Conservation (phyloP, 495 filamentous ascomycete genomes). For the Apiosordaria backusii region DNA sequence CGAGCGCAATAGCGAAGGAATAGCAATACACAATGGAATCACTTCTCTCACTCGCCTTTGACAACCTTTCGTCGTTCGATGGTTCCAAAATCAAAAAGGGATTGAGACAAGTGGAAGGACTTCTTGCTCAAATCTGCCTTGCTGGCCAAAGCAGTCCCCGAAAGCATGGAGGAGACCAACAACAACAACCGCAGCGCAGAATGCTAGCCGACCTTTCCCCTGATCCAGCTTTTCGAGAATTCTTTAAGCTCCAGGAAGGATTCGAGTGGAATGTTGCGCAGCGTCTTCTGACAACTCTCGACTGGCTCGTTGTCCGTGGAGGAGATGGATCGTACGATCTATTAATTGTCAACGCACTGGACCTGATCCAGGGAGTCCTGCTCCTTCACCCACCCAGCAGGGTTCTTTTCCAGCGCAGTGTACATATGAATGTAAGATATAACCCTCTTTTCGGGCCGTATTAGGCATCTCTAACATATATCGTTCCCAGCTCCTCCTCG, state of each 20-base stretch:
- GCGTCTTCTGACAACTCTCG: slow-evolving; percentile 80
- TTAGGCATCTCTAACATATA: slow-evolving; percentile 4
- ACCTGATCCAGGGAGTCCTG: slow-evolving; percentile 84
- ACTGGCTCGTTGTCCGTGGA: slow-evolving; percentile 77
- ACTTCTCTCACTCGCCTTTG: slow-evolving; percentile 87
- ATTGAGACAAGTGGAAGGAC: slow-evolving; percentile 89
- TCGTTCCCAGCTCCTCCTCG: slow-evolving; percentile 65
- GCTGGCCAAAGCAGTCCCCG: slow-evolving; percentile 47
- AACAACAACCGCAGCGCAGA: slow-evolving; percentile 47
- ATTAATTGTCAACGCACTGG: slow-evolving; percentile 81
- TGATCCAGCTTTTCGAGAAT: slow-evolving; percentile 92
- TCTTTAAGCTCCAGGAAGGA: slow-evolving; percentile 92
- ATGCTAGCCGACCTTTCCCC: slow-evolving; percentile 63
- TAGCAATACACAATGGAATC: slow-evolving; percentile 66
- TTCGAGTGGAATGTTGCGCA: slow-evolving; percentile 98
- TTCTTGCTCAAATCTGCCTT: slow-evolving; percentile 94
- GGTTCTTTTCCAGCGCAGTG: slow-evolving; percentile 78
- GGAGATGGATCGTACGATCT: slow-evolving; percentile 81
- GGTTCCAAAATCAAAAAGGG: slow-evolving; percentile 86
- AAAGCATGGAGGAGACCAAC: slow-evolving; percentile 23
- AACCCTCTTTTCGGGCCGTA: background rate
- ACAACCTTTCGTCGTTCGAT: slow-evolving; percentile 93
- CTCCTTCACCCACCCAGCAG: slow-evolving; percentile 93
- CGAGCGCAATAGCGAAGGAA: background rate
- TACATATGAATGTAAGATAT: slow-evolving; percentile 83